Base-by-base conservation (phyloP, 2,329 filamentous ascomycete species). In the Esteya vermicola region DNA sequence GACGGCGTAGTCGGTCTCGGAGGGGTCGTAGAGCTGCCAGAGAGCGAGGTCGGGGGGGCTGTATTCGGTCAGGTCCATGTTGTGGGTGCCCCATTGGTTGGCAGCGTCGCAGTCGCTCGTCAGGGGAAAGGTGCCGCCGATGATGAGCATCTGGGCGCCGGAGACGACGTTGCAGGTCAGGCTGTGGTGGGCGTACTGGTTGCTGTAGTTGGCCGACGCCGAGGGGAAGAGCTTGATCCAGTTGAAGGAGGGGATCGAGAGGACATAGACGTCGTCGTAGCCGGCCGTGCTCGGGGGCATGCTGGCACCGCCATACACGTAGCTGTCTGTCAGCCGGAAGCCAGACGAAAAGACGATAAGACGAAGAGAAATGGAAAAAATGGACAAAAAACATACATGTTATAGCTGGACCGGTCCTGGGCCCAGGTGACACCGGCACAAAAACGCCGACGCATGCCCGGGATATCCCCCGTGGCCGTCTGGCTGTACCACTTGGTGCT, bases 381-480 rank as follows among this genome's bases (percentile, higher is more conserved):
- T 14, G 16, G 14, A 23, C 6, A 9, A 21, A 16, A 14, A 7
- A 56, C 70, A 54, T 49, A 78, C 70, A 80, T 72, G 47, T 80
- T 79, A 50, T 78, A 78, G 8, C 71, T 76, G 13, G 72, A 75
- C 40, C 65, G 60, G 47, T 79, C 75, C 9, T 62, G 49, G 0
- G 74, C 64, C 64, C 73, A 78, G 2, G 70, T 69, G 13, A 65
- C 70, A 36, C 72, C 75, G 3, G 72, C 72, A 51, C 75, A 80
- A 45, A 78, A 79, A 22, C 70, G 65, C 21, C 72, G 62, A 10
- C 75, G 61, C 43, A 65, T 57, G 13, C 55, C 55, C 3, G 75
- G 75, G 1, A 70, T 52, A 22, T 64, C 52, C 1, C 75, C 75
- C 0, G 59, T 62, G 0, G 75, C 70, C 9, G 58, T 65, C 50